Base-by-base conservation (phyloP, 208 protist genomes). In the Wallacemonas rigidus region DNA sequence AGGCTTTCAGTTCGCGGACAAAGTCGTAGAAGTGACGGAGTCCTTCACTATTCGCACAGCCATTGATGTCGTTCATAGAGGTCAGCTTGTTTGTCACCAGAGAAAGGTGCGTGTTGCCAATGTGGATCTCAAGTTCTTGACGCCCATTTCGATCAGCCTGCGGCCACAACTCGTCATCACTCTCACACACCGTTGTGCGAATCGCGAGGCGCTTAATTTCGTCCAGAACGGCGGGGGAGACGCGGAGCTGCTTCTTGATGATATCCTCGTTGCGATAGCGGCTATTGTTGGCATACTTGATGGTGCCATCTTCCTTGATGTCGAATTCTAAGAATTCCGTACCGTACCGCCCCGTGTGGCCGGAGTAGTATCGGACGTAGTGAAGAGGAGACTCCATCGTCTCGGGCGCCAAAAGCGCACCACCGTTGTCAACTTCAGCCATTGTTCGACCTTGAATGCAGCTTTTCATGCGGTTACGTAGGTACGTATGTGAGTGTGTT, bases 311-410 rank as follows among this genome's bases (percentile, higher is more conserved):
- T 35, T 92, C 85, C 17, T 86, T 72, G 44, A 97, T 79, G 40
- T 94, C 88, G 67, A 95, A 97, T 63, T 97, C 89, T 0, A 95
- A 71, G 77, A 97, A 95, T 79, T 97, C 89, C 67, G 93, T 94
- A n/a, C 92, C 92, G 72, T 95, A 95, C 35, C 90, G 85, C 38
- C 92, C 92, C 11, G 85, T 91, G 69, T 97, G 92, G 1, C 92
- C 92, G 0, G 87, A 85, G 78, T 92, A 97, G 72, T 94, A 97
- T 40, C 92, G 87, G 15, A 97, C 58, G 72, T 93, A 93, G 73
- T 94, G 75, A 17, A 96, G 74, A 40, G 79, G 79, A 1, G 91
- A 94, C 45, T 88, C 73, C 74, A 90, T 82, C 38, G 81, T 87
- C 78, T 94, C 91, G 15, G 79, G 68, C 0, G 75, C 58, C 26